These are phyloP conservation scores for Ceratobasidium papillatum DNA, from an alignment of 1,284 basidiomycete species.

Conservation along the genomic window DNA sequence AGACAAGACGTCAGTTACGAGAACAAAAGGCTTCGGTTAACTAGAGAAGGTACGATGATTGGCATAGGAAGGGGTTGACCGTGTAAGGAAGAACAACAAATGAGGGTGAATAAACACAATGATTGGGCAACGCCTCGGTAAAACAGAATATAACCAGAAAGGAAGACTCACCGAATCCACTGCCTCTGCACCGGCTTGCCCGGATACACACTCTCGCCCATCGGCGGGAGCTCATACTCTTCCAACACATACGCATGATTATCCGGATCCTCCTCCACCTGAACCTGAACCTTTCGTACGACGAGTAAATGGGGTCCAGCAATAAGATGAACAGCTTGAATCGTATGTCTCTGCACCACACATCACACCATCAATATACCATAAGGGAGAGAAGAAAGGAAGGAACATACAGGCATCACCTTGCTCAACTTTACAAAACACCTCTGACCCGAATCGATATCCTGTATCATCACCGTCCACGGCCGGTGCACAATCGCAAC, in stretches of 20 bases:
- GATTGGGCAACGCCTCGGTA: too few relatives aligned
- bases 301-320: conserved; percentile 13
- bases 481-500: conserved; percentile 29
- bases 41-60: too few relatives aligned
- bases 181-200: conserved; percentile 6
- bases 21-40: too few relatives aligned
- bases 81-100: too few relatives aligned
- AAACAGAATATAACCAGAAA: neutral
- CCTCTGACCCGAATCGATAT: conserved; percentile 11
- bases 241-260: conserved; percentile 7
- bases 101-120: too few relatives aligned
- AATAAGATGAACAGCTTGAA: conserved; percentile 17
- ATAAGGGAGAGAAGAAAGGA: neutral
- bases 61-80: too few relatives aligned
- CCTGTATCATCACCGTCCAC: conserved; percentile 35
- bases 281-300: neutral
- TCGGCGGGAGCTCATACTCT: conserved; percentile 7
- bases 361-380: neutral
- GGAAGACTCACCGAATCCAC: conserved; percentile 30
- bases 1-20: neutral
- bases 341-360: neutral
- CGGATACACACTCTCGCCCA: conserved; percentile 18
- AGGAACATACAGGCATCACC: conserved; percentile 1
- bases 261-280: neutral
- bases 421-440: conserved; percentile 26